A percentile compares a stretch with the other conserved stretches of the same genome.
Evolutionary conservation across 768 basidiomycete genomes (phyloP).

Genomic region (Calocera cornea): DNA sequence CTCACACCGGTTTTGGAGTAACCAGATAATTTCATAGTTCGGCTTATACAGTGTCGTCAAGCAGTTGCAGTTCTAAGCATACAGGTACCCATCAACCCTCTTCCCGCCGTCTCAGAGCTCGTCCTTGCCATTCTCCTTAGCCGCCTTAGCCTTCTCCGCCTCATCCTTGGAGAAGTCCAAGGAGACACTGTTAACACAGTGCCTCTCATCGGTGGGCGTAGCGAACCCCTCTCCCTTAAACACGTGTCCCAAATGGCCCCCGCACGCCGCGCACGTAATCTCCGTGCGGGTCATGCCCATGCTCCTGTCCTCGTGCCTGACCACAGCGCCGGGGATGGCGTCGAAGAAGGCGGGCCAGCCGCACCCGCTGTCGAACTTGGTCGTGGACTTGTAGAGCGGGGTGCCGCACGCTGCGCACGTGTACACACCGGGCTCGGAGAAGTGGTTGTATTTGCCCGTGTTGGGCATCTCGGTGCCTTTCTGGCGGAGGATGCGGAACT

Average conservation of each 20-base stretch:
- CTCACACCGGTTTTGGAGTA: neutral
- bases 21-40: too few relatives aligned
- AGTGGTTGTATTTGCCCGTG: constrained; percentile 69
- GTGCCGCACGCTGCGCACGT: constrained; percentile 66
- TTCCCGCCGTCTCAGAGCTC: neutral
- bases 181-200: constrained; percentile 83
- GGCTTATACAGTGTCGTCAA: too few relatives aligned
- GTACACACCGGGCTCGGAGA: constrained; percentile 53
- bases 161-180: constrained; percentile 53
- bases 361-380: constrained; percentile 86
- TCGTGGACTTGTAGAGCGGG: constrained; percentile 73
- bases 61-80: neutral
- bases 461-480: constrained; percentile 77
- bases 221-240: constrained; percentile 71
- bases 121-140: neutral
- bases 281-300: constrained; percentile 60
- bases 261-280: constrained; percentile 81
- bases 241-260: constrained; percentile 88
- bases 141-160: constrained; percentile 9
- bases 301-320: constrained; percentile 50
- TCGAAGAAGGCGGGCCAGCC: constrained; percentile 99
- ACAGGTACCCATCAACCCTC: neutral
- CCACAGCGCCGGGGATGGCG: constrained; percentile 82
- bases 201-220: constrained; percentile 72
- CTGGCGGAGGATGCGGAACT: constrained; percentile 76